Base-by-base conservation (phyloP, 208 protist genomes). In the Acanthamoeba healyi region DNA sequence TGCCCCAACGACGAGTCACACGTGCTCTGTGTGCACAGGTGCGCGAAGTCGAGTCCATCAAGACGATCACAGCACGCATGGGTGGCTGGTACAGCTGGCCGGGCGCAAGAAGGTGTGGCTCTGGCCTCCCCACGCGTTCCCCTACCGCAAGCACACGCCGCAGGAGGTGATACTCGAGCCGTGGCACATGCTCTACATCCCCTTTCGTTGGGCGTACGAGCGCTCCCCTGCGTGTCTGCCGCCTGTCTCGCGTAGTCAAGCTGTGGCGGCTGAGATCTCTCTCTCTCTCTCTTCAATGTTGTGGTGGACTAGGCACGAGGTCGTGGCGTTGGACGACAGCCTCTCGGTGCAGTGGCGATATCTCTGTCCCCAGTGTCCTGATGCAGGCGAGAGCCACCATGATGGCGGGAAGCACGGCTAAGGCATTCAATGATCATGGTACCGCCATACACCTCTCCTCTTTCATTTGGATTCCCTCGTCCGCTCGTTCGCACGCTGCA, bases 241-340 rank as follows among this genome's bases (percentile, higher is more conserved):
- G 29, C 63, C 7, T 72, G 0, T 34, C 63, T 19, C 63, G 5
- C 6, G 9, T 10, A 24, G 24, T 7, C 63, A 38, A 32, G 1
- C 24, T 32, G 19, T 26, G 51, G 12, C 15, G 15, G 51, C 14
- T 5, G 51, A 32, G 14, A 58, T 58, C 51, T 58, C 10, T 58
- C 19, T 24, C 10, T 19, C 10, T 58, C n/a, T n/a, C 19, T n/a
- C 19, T 26, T 0, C 51, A 58, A n/a, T n/a, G n/a, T n/a, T 12
- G 46, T 17, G 51, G n/a, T n/a, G n/a, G 19, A 58, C 10, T 29
- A 72, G 63, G 14, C 63, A 72, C 34, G 63, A 72, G 24, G 63
- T 72, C 29, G 63, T 72, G 26, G 63, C 63, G 63, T 17, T 72
- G 63, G 63, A 72, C 29, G 63, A 72, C 63, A 72, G 63, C 63